These are phyloP conservation scores for Leccinum longicurvipes DNA, from an alignment of 768 basidiomycete genomes.

Conservation along the genomic window DNA sequence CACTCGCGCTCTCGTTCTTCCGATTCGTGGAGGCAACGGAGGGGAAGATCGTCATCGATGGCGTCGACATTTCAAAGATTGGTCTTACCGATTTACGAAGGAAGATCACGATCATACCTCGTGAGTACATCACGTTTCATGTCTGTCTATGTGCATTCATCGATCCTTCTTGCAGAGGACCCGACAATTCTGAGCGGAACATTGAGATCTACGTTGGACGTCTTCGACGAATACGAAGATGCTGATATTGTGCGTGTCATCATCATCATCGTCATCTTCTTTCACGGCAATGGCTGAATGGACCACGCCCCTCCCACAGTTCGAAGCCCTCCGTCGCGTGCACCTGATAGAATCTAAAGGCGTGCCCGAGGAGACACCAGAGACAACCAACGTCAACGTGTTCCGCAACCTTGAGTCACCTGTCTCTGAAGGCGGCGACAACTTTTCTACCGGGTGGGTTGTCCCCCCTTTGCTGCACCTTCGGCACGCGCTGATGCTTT, in stretches of 20 bases:
- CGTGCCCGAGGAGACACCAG: constrained; percentile 33
- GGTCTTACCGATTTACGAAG: constrained; percentile 81
- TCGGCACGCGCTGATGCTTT: background rate
- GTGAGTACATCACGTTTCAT: constrained; percentile 35
- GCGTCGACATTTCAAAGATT: constrained; percentile 72
- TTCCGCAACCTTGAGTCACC: no score
- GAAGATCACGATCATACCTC: constrained; percentile 72
- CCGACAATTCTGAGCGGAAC: constrained; percentile 86
- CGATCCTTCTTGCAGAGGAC: constrained; percentile 55
- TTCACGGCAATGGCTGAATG: background rate
- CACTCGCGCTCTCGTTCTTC: constrained; percentile 82
- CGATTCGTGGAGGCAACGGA: constrained; percentile 84
- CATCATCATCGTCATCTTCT: background rate
- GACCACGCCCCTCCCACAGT: constrained; percentile 43
- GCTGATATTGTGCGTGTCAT: constrained; percentile 62
- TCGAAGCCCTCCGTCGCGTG: constrained; percentile 79
- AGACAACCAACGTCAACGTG: constrained; percentile 56
- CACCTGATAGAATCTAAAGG: constrained; percentile 69
- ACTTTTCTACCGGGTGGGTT: constrained; percentile 78
- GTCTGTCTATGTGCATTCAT: background rate
- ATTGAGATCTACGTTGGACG: constrained; percentile 75
- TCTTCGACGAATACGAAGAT: constrained; percentile 84
- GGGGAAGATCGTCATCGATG: constrained; percentile 74
- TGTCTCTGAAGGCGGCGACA: no score
- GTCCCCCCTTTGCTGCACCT: background rate